A percentile compares a stretch with the other conserved stretches of the same genome.
Conservation (phyloP, 495 filamentous ascomycete species). For the Penicillium turbatum region DNA sequence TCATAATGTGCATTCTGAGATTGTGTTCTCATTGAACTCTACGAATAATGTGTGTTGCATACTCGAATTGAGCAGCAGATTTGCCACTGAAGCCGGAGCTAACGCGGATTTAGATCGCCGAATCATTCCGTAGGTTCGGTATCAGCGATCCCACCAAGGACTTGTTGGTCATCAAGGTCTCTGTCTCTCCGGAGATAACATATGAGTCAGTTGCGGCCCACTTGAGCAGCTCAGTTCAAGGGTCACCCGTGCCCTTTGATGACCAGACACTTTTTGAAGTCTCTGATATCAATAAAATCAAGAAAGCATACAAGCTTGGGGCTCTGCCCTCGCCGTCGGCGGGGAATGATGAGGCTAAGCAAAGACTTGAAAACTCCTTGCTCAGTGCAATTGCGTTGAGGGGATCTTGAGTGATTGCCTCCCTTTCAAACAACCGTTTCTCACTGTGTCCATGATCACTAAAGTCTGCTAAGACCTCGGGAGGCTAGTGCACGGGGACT, state of each 20-base stretch:
- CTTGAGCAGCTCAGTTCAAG: conserved; percentile 58
- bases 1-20: conserved; percentile 88
- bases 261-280: conserved; percentile 54
- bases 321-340: conserved; percentile 35
- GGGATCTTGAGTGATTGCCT: conserved; percentile 39
- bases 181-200: conserved; percentile 40
- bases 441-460: not conserved
- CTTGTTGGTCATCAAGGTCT: conserved; percentile 75
- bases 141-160: conserved; percentile 63
- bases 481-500: not conserved
- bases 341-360: conserved; percentile 29
- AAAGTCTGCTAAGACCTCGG: too few species aligned
- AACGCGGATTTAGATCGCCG: conserved; percentile 64
- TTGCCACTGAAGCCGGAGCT: conserved; percentile 11
- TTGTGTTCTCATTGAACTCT: conserved; percentile 74
- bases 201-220: conserved; percentile 57
- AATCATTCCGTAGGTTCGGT: conserved; percentile 85
- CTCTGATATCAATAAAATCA: conserved; percentile 64
- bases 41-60: conserved; percentile 71
- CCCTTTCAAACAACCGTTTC: not conserved
- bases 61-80: not conserved
- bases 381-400: conserved; percentile 72
- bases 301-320: conserved; percentile 80
- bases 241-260: conserved; percentile 55
- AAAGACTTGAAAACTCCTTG: conserved; percentile 56